These are phyloP conservation scores for Arthromyces matolae DNA, from an alignment of 768 basidiomycete genomes.

Conservation along the genomic window DNA sequence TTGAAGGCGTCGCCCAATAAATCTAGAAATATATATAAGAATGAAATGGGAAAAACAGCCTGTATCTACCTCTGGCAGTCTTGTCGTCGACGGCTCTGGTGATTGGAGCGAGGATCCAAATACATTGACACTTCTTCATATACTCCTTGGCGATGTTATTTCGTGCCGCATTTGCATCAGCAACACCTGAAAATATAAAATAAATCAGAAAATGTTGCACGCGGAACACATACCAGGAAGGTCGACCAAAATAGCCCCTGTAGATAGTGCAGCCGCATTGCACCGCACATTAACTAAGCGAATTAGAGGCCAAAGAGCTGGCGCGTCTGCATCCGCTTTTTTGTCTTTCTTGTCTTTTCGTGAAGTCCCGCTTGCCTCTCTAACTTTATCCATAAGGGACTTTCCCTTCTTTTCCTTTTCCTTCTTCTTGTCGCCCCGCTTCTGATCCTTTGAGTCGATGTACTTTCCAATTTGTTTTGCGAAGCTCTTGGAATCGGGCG, in stretches of 20 bases:
- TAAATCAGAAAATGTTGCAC: background rate
- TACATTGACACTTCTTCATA: conserved; percentile 61
- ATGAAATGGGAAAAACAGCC: background rate
- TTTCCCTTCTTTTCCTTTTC: conserved; percentile 31
- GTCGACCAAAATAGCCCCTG: conserved; percentile 63
- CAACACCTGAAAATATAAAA: conserved; percentile 36
- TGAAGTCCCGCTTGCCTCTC: conserved; percentile 20
- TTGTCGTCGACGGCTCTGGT: conserved; percentile 63
- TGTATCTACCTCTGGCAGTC: conserved; percentile 47
- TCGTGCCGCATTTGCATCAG: conserved; percentile 62
- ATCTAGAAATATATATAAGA: conserved; percentile 28
- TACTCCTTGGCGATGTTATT: conserved; percentile 62
- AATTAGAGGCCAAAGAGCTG: conserved; percentile 62
- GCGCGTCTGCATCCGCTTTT: conserved; percentile 25
- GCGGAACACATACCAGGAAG: conserved; percentile 43
- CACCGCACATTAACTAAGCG: conserved; percentile 60
- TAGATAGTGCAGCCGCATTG: conserved; percentile 45
- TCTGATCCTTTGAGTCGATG: conserved; percentile 63
- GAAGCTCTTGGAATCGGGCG: conserved; percentile 50
- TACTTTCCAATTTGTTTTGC: conserved; percentile 56
- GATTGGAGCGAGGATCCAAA: conserved; percentile 68
- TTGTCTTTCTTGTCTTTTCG: conserved; percentile 18
- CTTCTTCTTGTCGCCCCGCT: conserved; percentile 42
- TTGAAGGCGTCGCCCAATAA: conserved; percentile 64
- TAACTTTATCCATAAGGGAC: conserved; percentile 31